Base-by-base conservation (phyloP, 1,139 yeast genomes). In the Yamadazyma triangularis region DNA sequence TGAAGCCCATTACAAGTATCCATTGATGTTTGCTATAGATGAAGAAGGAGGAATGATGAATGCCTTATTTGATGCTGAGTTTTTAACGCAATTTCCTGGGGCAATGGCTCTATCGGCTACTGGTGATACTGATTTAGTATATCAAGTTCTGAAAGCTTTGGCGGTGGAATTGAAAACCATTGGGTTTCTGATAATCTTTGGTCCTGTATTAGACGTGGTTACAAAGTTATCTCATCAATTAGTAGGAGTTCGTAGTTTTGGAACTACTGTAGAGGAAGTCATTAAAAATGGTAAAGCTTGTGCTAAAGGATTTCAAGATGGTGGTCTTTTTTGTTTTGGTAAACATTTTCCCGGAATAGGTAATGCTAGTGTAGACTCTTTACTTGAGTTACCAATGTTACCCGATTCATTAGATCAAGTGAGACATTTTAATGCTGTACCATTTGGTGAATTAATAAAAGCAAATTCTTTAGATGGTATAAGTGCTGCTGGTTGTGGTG, bases 41-140 rank as follows among this genome's bases (percentile, higher is more conserved):
- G 91, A 87, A 51, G 96, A 88, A 53, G 74, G 91, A 28, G 87
- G 85, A 39, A 74, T 86, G 76, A 68, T 75, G 53, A 77, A 77
- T 50, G 66, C 79, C 18, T 56, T 78, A 26, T 73, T 72, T 45
- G 82, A 77, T 42, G 64, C 70, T 4, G 65, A 67, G 8, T 60
- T 56, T 36, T 50, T 78, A 19, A 70, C 79, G 8, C 84, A 78
- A 48, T 75, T 72, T 41, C 85, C 85, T 0, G 76, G 80, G 3
- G 77, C 80, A 12, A 76, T 78, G 82, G 84, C 79, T 3, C 52
- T 77, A 24, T 73, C 77, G 1, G 82, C 84, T 12, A 69, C 79
- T 0, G 72, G 73, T 4, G 71, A 73, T 33, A 50, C 63, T 9
- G 66, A 66, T 8, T 49, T 76, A 39, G 78, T 77, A 4, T 71